phyloP scores from a whole-genome alignment of 108 stramenopile genomes.

The Licmophora abbreviata region DNA sequence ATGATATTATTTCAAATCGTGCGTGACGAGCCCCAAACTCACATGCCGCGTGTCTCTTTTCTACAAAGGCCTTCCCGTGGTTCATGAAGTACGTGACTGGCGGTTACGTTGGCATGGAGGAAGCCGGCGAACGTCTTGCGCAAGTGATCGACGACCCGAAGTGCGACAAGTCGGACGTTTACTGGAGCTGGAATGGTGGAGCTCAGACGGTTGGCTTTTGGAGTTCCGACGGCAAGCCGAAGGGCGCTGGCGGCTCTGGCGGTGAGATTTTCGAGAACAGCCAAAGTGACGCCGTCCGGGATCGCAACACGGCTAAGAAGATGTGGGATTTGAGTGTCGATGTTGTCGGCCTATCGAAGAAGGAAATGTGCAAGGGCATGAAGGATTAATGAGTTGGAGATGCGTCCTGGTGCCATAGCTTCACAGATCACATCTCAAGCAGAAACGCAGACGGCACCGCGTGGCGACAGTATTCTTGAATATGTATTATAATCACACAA shows the following conservation, averaged over 20 bases:
- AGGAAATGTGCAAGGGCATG: constrained; percentile 68
- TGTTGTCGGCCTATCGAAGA: constrained; percentile 60
- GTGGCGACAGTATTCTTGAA: not conserved
- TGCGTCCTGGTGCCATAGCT: not conserved
- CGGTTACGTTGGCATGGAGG: constrained; percentile 79
- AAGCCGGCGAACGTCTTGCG: constrained; percentile 83
- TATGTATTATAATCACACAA: not conserved
- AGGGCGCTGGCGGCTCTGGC: constrained; percentile 91
- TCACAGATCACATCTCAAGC: not conserved
- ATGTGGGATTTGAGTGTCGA: constrained; percentile 87
- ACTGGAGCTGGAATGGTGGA: constrained; percentile 98
- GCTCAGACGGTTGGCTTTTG: constrained; percentile 83
- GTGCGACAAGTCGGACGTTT: constrained; percentile 78
- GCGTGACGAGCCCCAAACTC: no score
- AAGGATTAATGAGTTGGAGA: constrained; percentile 6
- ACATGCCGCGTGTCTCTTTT: no score
- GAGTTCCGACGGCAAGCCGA: constrained; percentile 68
- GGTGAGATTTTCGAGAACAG: constrained; percentile 91
- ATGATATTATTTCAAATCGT: no score
- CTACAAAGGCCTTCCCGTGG: constrained; percentile 41
- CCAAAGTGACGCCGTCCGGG: constrained; percentile 79
- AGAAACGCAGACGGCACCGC: not conserved
- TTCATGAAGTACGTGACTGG: constrained; percentile 87
- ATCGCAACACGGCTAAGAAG: constrained; percentile 61
- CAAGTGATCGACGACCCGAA: constrained; percentile 82